Evolutionary conservation across 495 filamentous ascomycete species (phyloP).

Genomic region (Bombardia bombarda): DNA sequence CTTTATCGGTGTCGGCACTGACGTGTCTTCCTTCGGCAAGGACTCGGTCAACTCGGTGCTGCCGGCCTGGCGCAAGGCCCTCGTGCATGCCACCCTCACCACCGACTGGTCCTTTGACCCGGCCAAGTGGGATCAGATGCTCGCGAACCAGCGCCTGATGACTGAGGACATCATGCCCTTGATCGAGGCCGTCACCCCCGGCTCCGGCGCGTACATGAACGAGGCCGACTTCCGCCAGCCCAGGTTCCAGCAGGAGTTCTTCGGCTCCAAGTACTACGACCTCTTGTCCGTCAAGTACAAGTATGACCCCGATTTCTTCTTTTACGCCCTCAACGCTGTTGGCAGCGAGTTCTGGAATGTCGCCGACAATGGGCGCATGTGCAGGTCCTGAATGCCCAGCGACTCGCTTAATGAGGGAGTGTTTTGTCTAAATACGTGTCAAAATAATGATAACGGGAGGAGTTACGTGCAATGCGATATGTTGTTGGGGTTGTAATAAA

Average conservation of each 20-base stretch:
- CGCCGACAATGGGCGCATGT: slow-evolving; percentile 19
- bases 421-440: no score
- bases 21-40: slow-evolving; percentile 18
- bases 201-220: slow-evolving; percentile 38
- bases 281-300: slow-evolving; percentile 41
- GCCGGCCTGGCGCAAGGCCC: slow-evolving; percentile 31
- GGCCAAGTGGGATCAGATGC: slow-evolving; percentile 12
- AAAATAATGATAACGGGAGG: no score
- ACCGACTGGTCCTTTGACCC: slow-evolving; percentile 20
- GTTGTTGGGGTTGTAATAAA: no score
- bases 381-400: slow-evolving; percentile 5
- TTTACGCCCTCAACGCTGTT: slow-evolving; percentile 43
- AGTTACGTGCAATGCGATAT: no score
- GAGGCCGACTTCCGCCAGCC: slow-evolving; percentile 41
- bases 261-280: slow-evolving; percentile 37
- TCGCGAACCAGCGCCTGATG: slow-evolving; percentile 19
- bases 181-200: slow-evolving; percentile 29
- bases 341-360: slow-evolving; percentile 29
- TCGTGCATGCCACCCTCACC: slow-evolving; percentile 17
- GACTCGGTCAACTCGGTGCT: slow-evolving; percentile 41
- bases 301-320: slow-evolving; percentile 44
- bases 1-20: slow-evolving; percentile 28
- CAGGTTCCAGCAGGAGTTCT: slow-evolving; percentile 45
- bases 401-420: no score
- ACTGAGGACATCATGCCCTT: slow-evolving; percentile 24